Evolutionary conservation across 108 stramenopile genomes (phyloP).

Genomic region (Halocafeteria seosinensis): DNA sequence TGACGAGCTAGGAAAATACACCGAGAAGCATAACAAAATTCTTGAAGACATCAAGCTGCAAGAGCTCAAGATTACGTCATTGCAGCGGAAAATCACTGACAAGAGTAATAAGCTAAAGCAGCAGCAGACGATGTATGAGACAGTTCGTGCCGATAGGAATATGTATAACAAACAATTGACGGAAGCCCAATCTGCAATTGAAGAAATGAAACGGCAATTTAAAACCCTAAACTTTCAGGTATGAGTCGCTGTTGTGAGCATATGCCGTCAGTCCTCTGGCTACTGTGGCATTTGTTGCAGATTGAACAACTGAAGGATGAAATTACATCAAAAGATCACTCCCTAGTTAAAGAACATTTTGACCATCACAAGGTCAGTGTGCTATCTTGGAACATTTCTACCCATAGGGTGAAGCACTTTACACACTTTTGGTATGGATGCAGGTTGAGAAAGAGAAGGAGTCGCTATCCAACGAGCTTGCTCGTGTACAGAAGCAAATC

Average conservation of each 20-base stretch:
- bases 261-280: too few species aligned
- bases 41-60: conserved; percentile 38
- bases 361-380: conserved; percentile 24
- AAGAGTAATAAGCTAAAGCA: conserved; percentile 32
- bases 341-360: conserved; percentile 43
- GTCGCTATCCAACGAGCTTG: conserved; percentile 42
- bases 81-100: conserved; percentile 32
- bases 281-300: too few species aligned
- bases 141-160: conserved; percentile 41
- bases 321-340: conserved; percentile 41
- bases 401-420: too few species aligned
- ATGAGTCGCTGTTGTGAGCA: too few species aligned
- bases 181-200: conserved; percentile 41
- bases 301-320: conserved; percentile 50
- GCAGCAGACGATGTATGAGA: conserved; percentile 45
- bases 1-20: conserved; percentile 23
- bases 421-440: not conserved
- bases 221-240: conserved; percentile 44
- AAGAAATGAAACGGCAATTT: conserved; percentile 36
- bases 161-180: conserved; percentile 38
- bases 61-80: conserved; percentile 29
- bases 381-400: too few species aligned
- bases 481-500: conserved; percentile 43
- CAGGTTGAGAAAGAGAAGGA: conserved; percentile 29
- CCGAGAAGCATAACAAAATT: conserved; percentile 14